Base-by-base conservation (phyloP, 2,329 filamentous ascomycete genomes). In the Nothomitra cinnamomea region DNA sequence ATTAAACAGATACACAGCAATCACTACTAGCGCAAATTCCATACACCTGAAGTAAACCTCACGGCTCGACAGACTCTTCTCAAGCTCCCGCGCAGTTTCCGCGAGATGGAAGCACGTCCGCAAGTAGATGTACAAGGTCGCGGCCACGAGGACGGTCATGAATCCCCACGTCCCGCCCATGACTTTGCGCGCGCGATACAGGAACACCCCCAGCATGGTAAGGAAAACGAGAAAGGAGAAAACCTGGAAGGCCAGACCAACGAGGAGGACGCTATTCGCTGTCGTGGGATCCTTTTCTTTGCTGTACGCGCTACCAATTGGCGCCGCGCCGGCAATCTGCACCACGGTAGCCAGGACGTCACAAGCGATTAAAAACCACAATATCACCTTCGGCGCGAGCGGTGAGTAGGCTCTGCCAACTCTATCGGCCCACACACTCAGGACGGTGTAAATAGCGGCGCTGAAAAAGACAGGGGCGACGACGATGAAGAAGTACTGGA, bases 401-500 rank as follows among this genome's bases (percentile, higher is more conserved):
- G 71, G 67, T 0, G 72, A 67, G 58, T 72, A 71, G 22, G 64
- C 58, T 2, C 63, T 61, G 2, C 71, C 72, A 38, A 72, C 65
- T 8, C 67, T 63, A 43, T 66, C 65, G 51, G 78, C 76, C 32
- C 79, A 63, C 2, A 71, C 67, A 0, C 70, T 72, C 5, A 79
- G 66, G 48, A 76, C 65, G n/a, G 72, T 73, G 66, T 78, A 79
- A 51, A 78, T 73, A 0, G 70, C 70, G 0, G 76, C 76, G 15
- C 73, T 70, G 62, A 78, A 71, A 59, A 79, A 76, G 38, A 79
- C 76, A 1, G 76, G 76, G 0, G 76, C 76, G 0, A 74, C 73
- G 56, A 79, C 76, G 61, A 79, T 77, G 67, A 77, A 77, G 67
- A 79, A 79, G 66, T 78, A 79, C 60, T 77, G 74, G 47, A 76